These are phyloP conservation scores for Penicillium digitatum DNA, from an alignment of 2,329 filamentous ascomycete species.

Conservation along the genomic window DNA sequence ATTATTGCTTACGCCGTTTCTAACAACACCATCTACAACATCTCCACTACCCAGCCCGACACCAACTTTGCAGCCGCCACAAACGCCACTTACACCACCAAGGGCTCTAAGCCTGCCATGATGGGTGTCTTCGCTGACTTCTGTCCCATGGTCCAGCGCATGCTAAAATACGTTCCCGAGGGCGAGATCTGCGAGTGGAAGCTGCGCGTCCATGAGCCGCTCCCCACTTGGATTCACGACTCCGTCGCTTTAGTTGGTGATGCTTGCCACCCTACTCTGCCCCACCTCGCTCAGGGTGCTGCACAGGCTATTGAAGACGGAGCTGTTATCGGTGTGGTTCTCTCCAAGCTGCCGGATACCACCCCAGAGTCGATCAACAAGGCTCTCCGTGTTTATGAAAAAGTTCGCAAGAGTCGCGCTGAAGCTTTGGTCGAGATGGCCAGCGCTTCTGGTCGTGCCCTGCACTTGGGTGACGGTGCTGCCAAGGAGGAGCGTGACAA, in stretches of 20 bases:
- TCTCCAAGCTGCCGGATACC: slow-evolving; percentile 48
- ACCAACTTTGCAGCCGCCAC: slow-evolving; percentile 56
- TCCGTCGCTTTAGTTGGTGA: slow-evolving; percentile 55
- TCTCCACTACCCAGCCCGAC: slow-evolving; percentile 61
- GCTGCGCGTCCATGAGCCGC: slow-evolving; percentile 57
- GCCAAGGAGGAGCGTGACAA: slow-evolving; percentile 58
- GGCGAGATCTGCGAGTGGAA: slow-evolving; percentile 67
- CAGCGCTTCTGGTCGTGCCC: slow-evolving; percentile 50
- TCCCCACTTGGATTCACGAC: slow-evolving; percentile 59
- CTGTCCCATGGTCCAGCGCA: slow-evolving; percentile 57
- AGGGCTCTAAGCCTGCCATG: slow-evolving; percentile 59
- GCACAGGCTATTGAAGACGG: slow-evolving; percentile 64
- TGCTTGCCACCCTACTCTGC: slow-evolving; percentile 60
- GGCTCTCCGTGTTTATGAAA: slow-evolving; percentile 55
- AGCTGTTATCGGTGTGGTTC: slow-evolving; percentile 52
- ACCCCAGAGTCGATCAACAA: slow-evolving; percentile 48
- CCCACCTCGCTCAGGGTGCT: slow-evolving; percentile 61
- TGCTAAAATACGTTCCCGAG: slow-evolving; percentile 59
- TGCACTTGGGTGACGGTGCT: slow-evolving; percentile 57
- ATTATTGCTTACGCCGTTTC: slow-evolving; percentile 65
- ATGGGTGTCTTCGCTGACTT: slow-evolving; percentile 57
- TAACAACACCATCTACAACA: slow-evolving; percentile 62
- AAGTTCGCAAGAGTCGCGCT: slow-evolving; percentile 53
- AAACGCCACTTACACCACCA: slow-evolving; percentile 61
- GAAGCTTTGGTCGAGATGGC: slow-evolving; percentile 56